Conservation (phyloP, 805 yeast species). For the Lipomyces starkeyi region DNA sequence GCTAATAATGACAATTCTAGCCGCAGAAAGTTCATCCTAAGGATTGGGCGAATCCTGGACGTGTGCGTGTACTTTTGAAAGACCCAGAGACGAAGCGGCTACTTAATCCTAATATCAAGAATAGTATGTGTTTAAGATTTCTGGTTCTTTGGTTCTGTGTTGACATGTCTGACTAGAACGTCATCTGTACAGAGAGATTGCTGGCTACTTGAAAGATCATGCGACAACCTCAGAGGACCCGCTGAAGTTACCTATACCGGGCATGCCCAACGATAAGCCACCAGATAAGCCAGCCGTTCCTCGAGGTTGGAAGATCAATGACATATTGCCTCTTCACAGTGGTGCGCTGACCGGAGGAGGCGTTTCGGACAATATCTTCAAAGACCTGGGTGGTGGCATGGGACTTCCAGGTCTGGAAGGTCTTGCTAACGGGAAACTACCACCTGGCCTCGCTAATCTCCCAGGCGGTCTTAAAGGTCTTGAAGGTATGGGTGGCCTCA, state of each 20-base stretch:
- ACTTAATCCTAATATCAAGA: constrained; percentile 45
- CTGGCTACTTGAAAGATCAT: constrained; percentile 64
- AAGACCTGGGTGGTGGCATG: constrained; percentile 36
- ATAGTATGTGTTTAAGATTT: constrained; percentile 46
- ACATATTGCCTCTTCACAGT: constrained; percentile 86
- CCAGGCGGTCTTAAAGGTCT: constrained; percentile 35
- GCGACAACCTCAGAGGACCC: constrained; percentile 74
- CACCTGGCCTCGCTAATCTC: constrained; percentile 35
- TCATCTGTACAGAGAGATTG: constrained; percentile 64
- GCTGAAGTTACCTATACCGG: constrained; percentile 52
- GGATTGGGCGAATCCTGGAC: constrained; percentile 97
- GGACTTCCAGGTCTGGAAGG: constrained; percentile 40
- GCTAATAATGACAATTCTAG: constrained; percentile 48
- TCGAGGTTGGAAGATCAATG: constrained; percentile 84
- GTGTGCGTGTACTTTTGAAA: constrained; percentile 77
- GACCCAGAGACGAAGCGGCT: constrained; percentile 53
- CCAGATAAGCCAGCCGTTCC: constrained; percentile 69
- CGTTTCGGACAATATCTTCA: constrained; percentile 58
- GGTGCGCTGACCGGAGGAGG: constrained; percentile 83
- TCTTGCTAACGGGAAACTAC: constrained; percentile 41
- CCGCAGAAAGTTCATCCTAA: constrained; percentile 92
- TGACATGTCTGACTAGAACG: constrained; percentile 52
- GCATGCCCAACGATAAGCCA: constrained; percentile 35
- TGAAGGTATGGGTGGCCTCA: constrained; percentile 17
- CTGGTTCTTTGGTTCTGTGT: neutral